Evolutionary conservation across 352 stramenopile genomes (phyloP), one percentile per base, ranked within the genome.

Genomic region (Pythium phragmiticola): DNA sequence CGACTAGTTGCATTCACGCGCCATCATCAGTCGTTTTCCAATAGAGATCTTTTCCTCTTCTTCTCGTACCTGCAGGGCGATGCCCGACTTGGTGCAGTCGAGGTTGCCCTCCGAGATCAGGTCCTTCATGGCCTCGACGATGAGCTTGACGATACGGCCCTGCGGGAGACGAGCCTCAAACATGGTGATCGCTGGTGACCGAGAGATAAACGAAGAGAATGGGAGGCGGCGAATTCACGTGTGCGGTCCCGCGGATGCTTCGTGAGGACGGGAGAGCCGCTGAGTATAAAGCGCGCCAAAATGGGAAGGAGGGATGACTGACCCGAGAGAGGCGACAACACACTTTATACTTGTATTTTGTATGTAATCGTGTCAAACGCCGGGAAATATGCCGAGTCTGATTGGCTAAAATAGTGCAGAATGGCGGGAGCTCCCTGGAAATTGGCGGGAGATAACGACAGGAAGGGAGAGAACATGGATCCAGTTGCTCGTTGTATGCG

Each of bases 91-190:
- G 68, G 91, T 97, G 78, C 92, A 98, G 72, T 98, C 95, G 55
- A 98, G 89, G 81, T 99, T 99, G 69, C 95, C 97, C 76, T 99
- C 98, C 17, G 85, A 96, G 68, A 99, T 98, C 45, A 99, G 85
- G 74, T 99, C 98, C 74, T 99, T 99, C 80, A 99, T 98, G 50
- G 97, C 91, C 72, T 99, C 97, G 59, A 99, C 95, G 68, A 99
- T 98, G 69, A 99, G 94, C 84, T 99, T 99, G 57, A 99, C 88
- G 68, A 98, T 95, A 67, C 88, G 90, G 66, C 95, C 98, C 80
- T 99, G 82, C 57, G 87, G 89, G 36, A 99, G 80, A 73, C 94
- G 84, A 59, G 97, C 97, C 89, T 99, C 98, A 73, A 99, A 99
- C 98, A 99, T 99, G 66, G 58, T 98, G 63, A 12, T 23, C 55